A percentile compares a stretch with the other conserved stretches of the same genome.
These are phyloP conservation scores for Davidsoniella virescens DNA, from an alignment of 2,329 filamentous ascomycete species.

Conservation along the genomic window DNA sequence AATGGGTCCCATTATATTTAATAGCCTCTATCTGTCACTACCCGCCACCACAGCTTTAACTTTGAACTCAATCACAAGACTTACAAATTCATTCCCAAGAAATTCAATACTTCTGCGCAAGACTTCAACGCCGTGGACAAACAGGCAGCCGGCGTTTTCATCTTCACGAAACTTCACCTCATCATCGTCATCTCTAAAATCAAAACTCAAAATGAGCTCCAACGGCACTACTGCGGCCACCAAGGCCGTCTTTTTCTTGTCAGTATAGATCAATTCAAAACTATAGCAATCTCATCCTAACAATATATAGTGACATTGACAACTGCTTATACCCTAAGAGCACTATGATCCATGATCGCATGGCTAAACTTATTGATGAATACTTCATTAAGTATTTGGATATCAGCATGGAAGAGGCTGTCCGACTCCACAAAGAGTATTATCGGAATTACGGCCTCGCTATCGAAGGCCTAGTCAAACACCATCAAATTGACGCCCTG, in stretches of 20 bases:
- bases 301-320: slow-evolving; percentile 71
- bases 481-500: slow-evolving; percentile 88
- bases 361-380: slow-evolving; percentile 64
- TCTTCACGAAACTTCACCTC: neutral
- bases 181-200: neutral
- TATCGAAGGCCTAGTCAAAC: slow-evolving; percentile 81
- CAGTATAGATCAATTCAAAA: slow-evolving; percentile 10
- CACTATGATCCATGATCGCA: slow-evolving; percentile 70
- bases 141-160: too few relatives aligned
- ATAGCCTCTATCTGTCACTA: too few relatives aligned
- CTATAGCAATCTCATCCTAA: neutral
- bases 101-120: too few relatives aligned
- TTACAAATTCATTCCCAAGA: too few relatives aligned
- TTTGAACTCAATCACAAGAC: too few relatives aligned
- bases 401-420: slow-evolving; percentile 62
- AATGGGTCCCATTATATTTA: too few relatives aligned
- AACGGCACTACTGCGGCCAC: slow-evolving; percentile 11
- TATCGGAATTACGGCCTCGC: slow-evolving; percentile 95
- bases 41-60: too few relatives aligned
- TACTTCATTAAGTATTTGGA: slow-evolving; percentile 54
- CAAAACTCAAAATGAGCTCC: neutral
- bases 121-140: too few relatives aligned
- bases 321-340: slow-evolving; percentile 91
- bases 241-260: slow-evolving; percentile 31
- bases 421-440: slow-evolving; percentile 73